These are phyloP conservation scores for Spinacia oleracea DNA, from an alignment of 179 eudicot species.

Conservation along the genomic window DNA sequence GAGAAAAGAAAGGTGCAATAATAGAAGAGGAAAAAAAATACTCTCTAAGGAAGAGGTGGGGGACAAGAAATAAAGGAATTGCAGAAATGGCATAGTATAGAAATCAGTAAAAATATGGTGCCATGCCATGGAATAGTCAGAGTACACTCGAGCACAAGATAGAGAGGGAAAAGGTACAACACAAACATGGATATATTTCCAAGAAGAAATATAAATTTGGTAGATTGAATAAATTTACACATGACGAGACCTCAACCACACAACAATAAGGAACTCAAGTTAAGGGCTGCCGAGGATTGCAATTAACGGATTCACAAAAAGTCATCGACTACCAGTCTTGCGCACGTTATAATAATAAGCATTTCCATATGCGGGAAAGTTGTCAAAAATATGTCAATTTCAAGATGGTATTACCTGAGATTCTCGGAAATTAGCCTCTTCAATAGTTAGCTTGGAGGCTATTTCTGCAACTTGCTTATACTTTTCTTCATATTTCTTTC, in stretches of 20 bases:
- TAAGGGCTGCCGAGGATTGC: not conserved
- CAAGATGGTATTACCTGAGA: slow-evolving; percentile 58
- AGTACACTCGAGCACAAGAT: slow-evolving; percentile 1
- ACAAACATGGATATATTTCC: too few species aligned
- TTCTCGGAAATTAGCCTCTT: slow-evolving; percentile 96
- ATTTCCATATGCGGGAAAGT: not conserved
- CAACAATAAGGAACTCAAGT: not conserved
- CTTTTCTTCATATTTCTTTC: slow-evolving; percentile 91
- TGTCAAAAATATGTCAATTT: not conserved
- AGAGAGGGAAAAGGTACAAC: not conserved
- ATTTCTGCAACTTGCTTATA: slow-evolving; percentile 94
- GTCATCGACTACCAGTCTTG: not conserved
- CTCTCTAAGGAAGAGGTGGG: not conserved
- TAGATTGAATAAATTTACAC: not conserved
- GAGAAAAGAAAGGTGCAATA: not conserved
- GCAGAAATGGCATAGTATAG: not conserved
- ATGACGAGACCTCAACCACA: not conserved
- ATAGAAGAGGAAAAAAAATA: not conserved
- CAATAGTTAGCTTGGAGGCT: slow-evolving; percentile 86
- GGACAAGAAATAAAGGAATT: not conserved
- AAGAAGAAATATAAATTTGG: not conserved
- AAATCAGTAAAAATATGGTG: not conserved
- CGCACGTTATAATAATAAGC: not conserved
- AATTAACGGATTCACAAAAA: not conserved
- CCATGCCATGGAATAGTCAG: not conserved